Conservation (phyloP, 2,329 filamentous ascomycete species). For the Colletotrichum camelliae region DNA sequence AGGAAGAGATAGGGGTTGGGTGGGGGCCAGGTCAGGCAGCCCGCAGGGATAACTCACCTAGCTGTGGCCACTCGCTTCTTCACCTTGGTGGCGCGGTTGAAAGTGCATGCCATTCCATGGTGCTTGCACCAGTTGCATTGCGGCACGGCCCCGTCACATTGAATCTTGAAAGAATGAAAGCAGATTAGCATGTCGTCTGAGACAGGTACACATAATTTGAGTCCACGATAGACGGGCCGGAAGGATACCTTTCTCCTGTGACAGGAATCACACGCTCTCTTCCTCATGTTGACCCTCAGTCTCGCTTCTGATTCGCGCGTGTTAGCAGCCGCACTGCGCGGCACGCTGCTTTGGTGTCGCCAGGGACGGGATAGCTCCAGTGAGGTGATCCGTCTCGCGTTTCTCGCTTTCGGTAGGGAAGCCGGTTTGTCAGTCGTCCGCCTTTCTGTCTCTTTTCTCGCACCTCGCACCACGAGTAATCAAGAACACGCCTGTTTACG, state of each 20-base stretch:
- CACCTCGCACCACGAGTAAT: neutral
- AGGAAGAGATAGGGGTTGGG: neutral
- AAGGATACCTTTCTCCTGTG: slow-evolving; percentile 51
- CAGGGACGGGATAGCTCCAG: neutral
- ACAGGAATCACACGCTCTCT: slow-evolving; percentile 53
- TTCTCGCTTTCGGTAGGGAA: neutral
- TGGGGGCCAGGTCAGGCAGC: neutral
- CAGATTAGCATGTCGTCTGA: neutral
- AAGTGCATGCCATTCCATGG: slow-evolving; percentile 52
- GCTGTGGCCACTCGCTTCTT: slow-evolving; percentile 10
- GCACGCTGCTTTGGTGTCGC: neutral
- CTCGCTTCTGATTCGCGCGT: neutral
- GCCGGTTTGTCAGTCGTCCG: neutral
- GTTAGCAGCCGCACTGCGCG: neutral
- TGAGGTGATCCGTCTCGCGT: neutral
- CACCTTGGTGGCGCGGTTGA: slow-evolving; percentile 28
- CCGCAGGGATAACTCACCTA: neutral
- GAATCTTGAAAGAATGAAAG: slow-evolving; percentile 41
- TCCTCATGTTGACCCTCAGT: slow-evolving; percentile 22
- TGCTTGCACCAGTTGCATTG: slow-evolving; percentile 57
- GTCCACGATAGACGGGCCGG: neutral
- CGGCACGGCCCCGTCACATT: slow-evolving; percentile 49
- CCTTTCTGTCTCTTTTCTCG: neutral
- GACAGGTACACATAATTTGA: neutral
- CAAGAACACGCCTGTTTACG: neutral